A percentile compares a stretch with the other conserved stretches of the same genome.
Conservation (phyloP, 768 basidiomycete species). For the Collybia sordida region DNA sequence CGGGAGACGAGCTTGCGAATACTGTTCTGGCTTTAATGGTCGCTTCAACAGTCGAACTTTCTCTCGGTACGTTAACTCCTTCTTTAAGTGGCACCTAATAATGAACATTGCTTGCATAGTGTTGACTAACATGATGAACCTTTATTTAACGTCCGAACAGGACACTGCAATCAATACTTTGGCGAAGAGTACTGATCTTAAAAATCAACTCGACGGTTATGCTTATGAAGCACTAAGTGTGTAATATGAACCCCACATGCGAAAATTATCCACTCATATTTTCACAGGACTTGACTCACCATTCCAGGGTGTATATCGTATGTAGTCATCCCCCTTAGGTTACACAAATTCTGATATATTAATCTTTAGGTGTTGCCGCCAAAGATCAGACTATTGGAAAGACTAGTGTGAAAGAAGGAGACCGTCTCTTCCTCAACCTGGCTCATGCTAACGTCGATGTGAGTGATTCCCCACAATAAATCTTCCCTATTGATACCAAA, state of each 20-base stretch:
- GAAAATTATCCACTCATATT: constrained; percentile 3
- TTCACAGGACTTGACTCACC: constrained; percentile 67
- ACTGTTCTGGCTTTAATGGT: constrained; percentile 72
- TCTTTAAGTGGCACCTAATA: neutral
- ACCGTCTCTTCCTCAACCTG: constrained; percentile 64
- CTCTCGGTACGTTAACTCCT: constrained; percentile 48
- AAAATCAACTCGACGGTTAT: constrained; percentile 49
- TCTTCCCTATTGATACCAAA: neutral
- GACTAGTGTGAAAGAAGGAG: constrained; percentile 41
- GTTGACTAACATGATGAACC: constrained; percentile 63
- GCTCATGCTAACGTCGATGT: constrained; percentile 58
- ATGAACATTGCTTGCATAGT: constrained; percentile 33
- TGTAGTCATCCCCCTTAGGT: constrained; percentile 16
- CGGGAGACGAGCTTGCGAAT: constrained; percentile 64
- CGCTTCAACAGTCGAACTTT: constrained; percentile 64
- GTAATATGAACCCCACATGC: constrained; percentile 23
- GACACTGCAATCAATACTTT: constrained; percentile 34
- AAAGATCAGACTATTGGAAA: constrained; percentile 44
- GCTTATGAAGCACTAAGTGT: constrained; percentile 69
- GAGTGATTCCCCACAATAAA: constrained; percentile 19
- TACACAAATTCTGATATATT: neutral
- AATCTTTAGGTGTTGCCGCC: constrained; percentile 41
- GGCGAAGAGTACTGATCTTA: constrained; percentile 28
- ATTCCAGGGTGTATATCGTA: constrained; percentile 69
- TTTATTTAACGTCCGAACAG: constrained; percentile 56